Conservation (phyloP, 106 monocot species). For the Allium cepa region DNA sequence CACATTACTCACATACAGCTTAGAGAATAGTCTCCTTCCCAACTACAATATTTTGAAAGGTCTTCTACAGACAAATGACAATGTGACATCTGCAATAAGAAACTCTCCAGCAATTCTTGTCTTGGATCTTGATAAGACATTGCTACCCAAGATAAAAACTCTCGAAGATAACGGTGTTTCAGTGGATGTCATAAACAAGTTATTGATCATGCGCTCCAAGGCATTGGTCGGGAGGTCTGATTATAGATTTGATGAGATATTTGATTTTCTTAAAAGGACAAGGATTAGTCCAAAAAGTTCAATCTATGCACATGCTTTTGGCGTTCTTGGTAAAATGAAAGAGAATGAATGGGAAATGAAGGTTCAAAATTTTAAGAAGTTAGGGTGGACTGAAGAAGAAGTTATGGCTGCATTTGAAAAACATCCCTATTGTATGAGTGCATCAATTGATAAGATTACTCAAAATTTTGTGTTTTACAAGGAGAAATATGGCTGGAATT, state of each 20-base stretch:
- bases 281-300: slow-evolving; percentile 16
- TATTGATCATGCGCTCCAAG: slow-evolving; percentile 4
- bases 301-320: slow-evolving; percentile 17
- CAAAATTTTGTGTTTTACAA: slow-evolving; percentile 16
- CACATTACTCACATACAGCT: slow-evolving; percentile 12
- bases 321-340: slow-evolving; percentile 7
- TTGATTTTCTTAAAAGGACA: slow-evolving; percentile 1
- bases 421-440: slow-evolving; percentile 20
- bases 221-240: background rate
- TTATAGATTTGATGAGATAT: background rate
- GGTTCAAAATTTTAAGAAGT: slow-evolving; percentile 13
- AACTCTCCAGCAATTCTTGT: slow-evolving; percentile 4
- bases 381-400: slow-evolving; percentile 31
- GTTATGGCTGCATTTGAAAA: slow-evolving; percentile 10
- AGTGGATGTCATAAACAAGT: background rate
- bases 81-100: slow-evolving; percentile 6
- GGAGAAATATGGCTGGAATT: slow-evolving; percentile 10
- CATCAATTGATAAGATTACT: slow-evolving; percentile 14
- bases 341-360: slow-evolving; percentile 11
- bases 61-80: slow-evolving; percentile 5
- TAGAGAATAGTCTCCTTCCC: slow-evolving; percentile 3
- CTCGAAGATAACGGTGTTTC: slow-evolving; percentile 12
- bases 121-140: background rate
- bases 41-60: slow-evolving; percentile 8
- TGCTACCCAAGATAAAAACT: slow-evolving; percentile 9